A percentile compares a stretch with the other conserved stretches of the same genome.
Evolutionary conservation across 2,329 filamentous ascomycete genomes (phyloP).

Genomic region (Colletotrichum filicis): DNA sequence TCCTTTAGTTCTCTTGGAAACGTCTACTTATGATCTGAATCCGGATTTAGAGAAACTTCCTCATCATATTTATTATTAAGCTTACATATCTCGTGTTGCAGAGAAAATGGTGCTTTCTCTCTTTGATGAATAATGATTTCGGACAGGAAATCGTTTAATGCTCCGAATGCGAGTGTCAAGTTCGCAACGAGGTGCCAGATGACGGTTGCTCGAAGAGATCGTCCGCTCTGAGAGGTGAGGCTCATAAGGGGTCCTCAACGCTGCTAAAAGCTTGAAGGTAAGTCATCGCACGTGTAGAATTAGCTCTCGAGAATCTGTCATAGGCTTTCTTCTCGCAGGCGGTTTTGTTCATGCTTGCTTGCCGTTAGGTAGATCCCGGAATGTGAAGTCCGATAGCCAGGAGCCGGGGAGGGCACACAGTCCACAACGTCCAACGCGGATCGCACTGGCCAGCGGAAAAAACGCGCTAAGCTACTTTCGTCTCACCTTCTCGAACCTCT

Average conservation of each 20-base stretch:
- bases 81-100: neutral
- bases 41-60: too few relatives aligned
- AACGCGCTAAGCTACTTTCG: slow-evolving; percentile 6
- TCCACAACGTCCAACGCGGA: neutral
- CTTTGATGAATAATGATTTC: neutral
- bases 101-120: neutral
- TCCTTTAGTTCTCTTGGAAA: too few relatives aligned
- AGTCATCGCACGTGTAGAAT: too few relatives aligned
- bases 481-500: slow-evolving; percentile 3
- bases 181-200: neutral
- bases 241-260: neutral
- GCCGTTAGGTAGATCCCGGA: too few relatives aligned
- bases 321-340: too few relatives aligned
- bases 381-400: neutral
- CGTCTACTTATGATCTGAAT: too few relatives aligned
- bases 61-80: accelerated
- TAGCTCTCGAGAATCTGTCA: too few relatives aligned
- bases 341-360: too few relatives aligned
- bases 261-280: too few relatives aligned
- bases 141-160: neutral
- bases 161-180: neutral
- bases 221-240: neutral
- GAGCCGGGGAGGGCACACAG: neutral
- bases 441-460: neutral
- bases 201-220: neutral